Evolutionary conservation across 208 protist genomes (phyloP).

Genomic region (Acanthamoeba polyphaga): DNA sequence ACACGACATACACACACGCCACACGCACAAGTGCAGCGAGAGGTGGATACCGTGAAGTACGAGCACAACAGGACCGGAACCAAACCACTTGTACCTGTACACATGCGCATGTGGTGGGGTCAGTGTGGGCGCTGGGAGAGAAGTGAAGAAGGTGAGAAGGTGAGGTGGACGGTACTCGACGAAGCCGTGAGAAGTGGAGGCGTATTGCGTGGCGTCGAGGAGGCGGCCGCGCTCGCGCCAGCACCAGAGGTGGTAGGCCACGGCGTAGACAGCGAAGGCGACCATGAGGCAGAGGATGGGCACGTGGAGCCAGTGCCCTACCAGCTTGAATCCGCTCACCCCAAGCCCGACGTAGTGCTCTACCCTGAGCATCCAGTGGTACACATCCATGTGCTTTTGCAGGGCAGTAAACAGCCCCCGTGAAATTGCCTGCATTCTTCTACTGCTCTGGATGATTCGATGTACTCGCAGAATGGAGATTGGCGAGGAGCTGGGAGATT

Average conservation of each 20-base stretch:
- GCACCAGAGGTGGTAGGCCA: slow-evolving; percentile 15
- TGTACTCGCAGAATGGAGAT: too few relatives aligned
- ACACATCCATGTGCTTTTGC: neutral
- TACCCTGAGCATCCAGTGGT: neutral
- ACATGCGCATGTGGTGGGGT: neutral
- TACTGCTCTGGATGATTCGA: too few relatives aligned
- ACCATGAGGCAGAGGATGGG: slow-evolving; percentile 9
- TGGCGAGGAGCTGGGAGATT: too few relatives aligned
- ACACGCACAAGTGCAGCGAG: neutral
- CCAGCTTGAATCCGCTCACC: slow-evolving; percentile 14
- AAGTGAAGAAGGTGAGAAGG: neutral
- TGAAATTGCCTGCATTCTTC: neutral
- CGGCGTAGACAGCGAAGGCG: neutral
- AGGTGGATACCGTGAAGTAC: neutral
- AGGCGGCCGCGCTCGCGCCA: slow-evolving; percentile 24
- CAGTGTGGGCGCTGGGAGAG: neutral
- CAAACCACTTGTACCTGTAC: slow-evolving; percentile 31
- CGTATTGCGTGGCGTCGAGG: slow-evolving; percentile 34
- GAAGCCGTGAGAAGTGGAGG: neutral
- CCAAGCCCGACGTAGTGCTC: neutral
- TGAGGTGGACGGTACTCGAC: neutral
- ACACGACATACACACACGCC: neutral
- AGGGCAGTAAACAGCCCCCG: neutral
- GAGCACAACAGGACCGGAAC: slow-evolving; percentile 33
- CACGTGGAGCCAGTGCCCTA: slow-evolving; percentile 48